Evolutionary conservation across 192 early-diverging fungal genomes (phyloP), one percentile per base, ranked within the genome.

Genomic region (Coemansia sp.): DNA sequence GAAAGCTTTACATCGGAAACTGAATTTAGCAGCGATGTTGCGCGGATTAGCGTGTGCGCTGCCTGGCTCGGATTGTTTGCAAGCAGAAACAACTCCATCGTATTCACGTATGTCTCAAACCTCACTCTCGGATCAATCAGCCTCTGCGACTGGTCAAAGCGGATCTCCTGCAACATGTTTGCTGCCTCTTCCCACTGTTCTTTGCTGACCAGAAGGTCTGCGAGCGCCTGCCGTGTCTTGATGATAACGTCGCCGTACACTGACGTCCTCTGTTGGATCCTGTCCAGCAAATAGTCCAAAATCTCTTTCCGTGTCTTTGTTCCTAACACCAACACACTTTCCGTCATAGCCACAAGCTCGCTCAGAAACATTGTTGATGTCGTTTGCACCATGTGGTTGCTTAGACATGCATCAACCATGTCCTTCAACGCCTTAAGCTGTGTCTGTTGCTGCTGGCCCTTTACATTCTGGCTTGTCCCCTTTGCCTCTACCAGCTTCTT

Each of bases 71-170:
- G 83, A 72, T 94, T 93, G 14, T 94, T 93, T 44, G 92, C 93
- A 69, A 90, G 90, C 38, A 97, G 84, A n/a, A 92, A 86, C 48
- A 97, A 84, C 17, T 90, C 91, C 32, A 93, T 92, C 51, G 94
- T 93, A 17, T 86, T 87, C 55, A 98, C 88, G 66, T 98, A 96
- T 39, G 95, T 89, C 5, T 76, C 72, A 19, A 96, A 84, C 71
- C 91, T 92, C 68, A 89, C 88, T 32, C 88, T 87, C 61, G 89
- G 85, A 6, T 86, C 68, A 48, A 58, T 54, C 49, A 84, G 79
- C 76, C 94, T 83, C 74, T 94, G 94, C 53, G 92, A 92, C 32
- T 93, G 95, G 63, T 99, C 97, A 63, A 96, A 84, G 6, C 94
- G 91, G 39, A 98, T 93, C 17, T 91, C 92, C 82, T 94, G 90